Evolutionary conservation across 2,329 filamentous ascomycete genomes (phyloP).

Genomic region (Ceratocystis cacaofunesta): DNA sequence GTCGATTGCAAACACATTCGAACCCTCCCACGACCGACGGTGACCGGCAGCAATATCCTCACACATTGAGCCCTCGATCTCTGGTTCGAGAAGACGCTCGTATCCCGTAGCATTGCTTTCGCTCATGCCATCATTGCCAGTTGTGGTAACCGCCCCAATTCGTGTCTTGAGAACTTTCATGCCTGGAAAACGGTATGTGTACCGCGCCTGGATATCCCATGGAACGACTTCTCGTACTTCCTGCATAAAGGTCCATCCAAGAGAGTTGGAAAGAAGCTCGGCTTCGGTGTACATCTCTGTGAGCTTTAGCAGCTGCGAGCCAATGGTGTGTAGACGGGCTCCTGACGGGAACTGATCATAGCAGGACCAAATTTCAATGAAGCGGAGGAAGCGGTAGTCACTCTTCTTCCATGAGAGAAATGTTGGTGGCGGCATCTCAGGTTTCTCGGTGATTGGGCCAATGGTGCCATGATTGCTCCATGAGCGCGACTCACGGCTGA

Average conservation of each 20-base stretch:
- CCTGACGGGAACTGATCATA: constrained; percentile 37
- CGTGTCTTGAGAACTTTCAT: constrained; percentile 21
- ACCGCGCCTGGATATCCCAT: constrained; percentile 53
- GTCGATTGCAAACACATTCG: constrained; percentile 61
- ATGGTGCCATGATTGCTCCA: constrained; percentile 39
- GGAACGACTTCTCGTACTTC: constrained; percentile 58
- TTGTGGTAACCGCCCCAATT: neutral
- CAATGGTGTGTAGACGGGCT: constrained; percentile 44
- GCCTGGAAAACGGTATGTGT: constrained; percentile 40
- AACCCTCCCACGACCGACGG: constrained; percentile 44
- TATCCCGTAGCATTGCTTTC: constrained; percentile 31
- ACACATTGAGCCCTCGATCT: constrained; percentile 26
- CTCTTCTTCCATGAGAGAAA: constrained; percentile 30
- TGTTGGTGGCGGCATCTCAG: neutral
- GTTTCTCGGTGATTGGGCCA: constrained; percentile 18
- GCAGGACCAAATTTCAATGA: constrained; percentile 54
- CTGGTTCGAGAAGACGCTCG: constrained; percentile 38
- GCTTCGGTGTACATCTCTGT: constrained; percentile 42
- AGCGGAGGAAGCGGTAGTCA: constrained; percentile 46
- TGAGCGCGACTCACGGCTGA: constrained; percentile 33
- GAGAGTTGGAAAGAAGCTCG: constrained; percentile 30
- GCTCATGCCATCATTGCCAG: constrained; percentile 7
- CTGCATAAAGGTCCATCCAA: constrained; percentile 54
- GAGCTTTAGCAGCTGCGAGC: constrained; percentile 48
- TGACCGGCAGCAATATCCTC: constrained; percentile 33